A percentile compares a stretch with the other conserved stretches of the same genome.
Evolutionary conservation across 176 grass and related monocot species (phyloP).

Genomic region (Musa acuminata): DNA sequence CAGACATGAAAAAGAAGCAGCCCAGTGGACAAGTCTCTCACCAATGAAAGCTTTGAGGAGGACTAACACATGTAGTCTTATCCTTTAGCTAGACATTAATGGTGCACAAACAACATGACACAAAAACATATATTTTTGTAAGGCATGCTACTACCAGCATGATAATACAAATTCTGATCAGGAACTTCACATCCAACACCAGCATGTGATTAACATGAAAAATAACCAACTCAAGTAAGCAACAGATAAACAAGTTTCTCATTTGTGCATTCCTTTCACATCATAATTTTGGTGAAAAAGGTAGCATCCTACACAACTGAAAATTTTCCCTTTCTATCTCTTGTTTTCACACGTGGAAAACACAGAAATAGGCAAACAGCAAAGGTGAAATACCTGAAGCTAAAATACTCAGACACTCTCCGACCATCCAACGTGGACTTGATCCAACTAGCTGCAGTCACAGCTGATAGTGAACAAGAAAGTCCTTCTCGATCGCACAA

Average conservation of each 20-base stretch:
- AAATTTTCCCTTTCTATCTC: neutral
- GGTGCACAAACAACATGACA: too few relatives aligned
- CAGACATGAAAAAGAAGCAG: too few relatives aligned
- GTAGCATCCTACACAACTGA: neutral
- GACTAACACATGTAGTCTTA: too few relatives aligned
- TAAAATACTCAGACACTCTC: conserved; percentile 45
- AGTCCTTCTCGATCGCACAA: conserved; percentile 21
- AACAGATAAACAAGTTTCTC: neutral
- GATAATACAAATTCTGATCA: too few relatives aligned
- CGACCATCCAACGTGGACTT: conserved; percentile 41
- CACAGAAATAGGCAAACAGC: neutral
- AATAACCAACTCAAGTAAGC: neutral
- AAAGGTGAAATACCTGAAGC: conserved; percentile 38
- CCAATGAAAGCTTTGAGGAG: too few relatives aligned
- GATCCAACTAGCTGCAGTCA: conserved; percentile 50
- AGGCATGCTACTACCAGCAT: too few relatives aligned
- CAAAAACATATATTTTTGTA: too few relatives aligned
- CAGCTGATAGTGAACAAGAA: conserved; percentile 37
- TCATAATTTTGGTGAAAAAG: neutral
- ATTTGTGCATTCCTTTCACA: neutral
- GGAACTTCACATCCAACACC: too few relatives aligned
- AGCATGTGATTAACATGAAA: too few relatives aligned
- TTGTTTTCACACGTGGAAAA: neutral
- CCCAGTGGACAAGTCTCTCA: too few relatives aligned
- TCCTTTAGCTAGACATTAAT: too few relatives aligned